phyloP scores from a whole-genome alignment of 148 eudicot species.

The Tetragonia tetragonoides region DNA sequence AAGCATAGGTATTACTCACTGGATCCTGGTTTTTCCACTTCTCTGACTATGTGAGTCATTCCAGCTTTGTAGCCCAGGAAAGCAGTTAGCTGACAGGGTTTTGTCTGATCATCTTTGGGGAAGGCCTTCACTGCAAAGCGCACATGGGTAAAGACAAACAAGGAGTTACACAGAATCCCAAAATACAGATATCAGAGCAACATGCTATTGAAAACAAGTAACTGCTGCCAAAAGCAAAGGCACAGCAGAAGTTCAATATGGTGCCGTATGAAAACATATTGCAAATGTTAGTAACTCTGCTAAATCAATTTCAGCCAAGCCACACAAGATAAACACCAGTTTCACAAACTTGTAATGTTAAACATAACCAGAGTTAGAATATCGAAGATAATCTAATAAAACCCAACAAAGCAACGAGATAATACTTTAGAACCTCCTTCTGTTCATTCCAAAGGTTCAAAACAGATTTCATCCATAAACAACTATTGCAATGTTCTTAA shows the following conservation, averaged over 20 bases:
- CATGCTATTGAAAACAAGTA: not conserved
- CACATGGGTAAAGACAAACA: not conserved
- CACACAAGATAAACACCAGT: not conserved
- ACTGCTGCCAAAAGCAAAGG: not conserved
- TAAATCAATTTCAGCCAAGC: too few species aligned
- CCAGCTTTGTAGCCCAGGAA: slow-evolving; percentile 75
- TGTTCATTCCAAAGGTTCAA: too few species aligned
- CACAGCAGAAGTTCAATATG: too few species aligned
- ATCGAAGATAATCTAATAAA: too few species aligned
- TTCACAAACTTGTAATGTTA: not conserved
- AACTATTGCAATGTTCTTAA: too few species aligned
- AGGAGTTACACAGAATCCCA: not conserved
- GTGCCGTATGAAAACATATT: too few species aligned
- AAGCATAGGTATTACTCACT: slow-evolving; percentile 30
- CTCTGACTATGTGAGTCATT: slow-evolving; percentile 69
- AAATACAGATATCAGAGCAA: too few species aligned
- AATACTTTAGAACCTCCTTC: too few species aligned
- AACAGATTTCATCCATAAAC: too few species aligned
- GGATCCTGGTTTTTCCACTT: slow-evolving; percentile 73
- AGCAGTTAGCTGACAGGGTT: slow-evolving; percentile 58
- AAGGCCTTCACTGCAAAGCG: slow-evolving; percentile 59
- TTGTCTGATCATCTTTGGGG: slow-evolving; percentile 60
- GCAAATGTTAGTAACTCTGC: too few species aligned
- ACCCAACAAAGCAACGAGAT: too few species aligned
- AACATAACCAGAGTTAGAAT: too few species aligned